Evolutionary conservation across 2,329 filamentous ascomycete species (phyloP).

Genomic region (Allantophomopsis lycopodina): DNA sequence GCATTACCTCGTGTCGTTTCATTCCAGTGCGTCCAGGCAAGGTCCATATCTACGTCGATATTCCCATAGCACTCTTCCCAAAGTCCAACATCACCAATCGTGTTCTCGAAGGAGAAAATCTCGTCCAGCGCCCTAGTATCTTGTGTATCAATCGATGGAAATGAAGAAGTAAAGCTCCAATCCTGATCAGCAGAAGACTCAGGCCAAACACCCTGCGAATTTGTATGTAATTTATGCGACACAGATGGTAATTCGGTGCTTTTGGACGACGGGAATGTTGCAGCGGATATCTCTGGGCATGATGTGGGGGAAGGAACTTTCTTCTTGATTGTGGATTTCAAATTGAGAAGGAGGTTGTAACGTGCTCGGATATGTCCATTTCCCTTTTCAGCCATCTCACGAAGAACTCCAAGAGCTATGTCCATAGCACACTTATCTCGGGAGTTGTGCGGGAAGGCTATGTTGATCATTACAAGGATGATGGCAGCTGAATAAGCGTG

Average conservation of each 20-base stretch:
- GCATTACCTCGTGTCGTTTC: not conserved
- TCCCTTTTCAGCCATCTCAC: constrained; percentile 34
- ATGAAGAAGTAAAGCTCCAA: no score
- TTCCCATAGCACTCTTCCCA: constrained; percentile 26
- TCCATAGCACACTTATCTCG: constrained; percentile 29
- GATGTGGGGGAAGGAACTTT: not conserved
- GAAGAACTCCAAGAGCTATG: constrained; percentile 28
- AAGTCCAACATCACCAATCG: constrained; percentile 22
- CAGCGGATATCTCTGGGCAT: not conserved
- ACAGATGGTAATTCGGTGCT: constrained; percentile 1
- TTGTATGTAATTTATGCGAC: not conserved
- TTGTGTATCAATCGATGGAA: not conserved
- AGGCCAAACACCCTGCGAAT: constrained; percentile 1
- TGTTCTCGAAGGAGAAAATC: constrained; percentile 20
- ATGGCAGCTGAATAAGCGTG: constrained; percentile 39
- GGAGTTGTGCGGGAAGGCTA: constrained; percentile 31
- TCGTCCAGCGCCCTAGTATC: constrained; percentile 9
- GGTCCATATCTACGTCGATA: constrained; percentile 26
- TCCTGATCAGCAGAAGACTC: not conserved
- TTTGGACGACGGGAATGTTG: not conserved
- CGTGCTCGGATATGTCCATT: constrained; percentile 32
- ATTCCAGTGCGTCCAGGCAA: constrained; percentile 6
- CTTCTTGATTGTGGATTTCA: constrained; percentile 16
- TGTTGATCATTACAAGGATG: constrained; percentile 38
- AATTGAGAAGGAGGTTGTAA: constrained; percentile 22